Percentiles rank a stretch among this genome's conserved stretches.
phyloP scores from a whole-genome alignment of 1,284 basidiomycete genomes.

The Puccinia triticina region DNA sequence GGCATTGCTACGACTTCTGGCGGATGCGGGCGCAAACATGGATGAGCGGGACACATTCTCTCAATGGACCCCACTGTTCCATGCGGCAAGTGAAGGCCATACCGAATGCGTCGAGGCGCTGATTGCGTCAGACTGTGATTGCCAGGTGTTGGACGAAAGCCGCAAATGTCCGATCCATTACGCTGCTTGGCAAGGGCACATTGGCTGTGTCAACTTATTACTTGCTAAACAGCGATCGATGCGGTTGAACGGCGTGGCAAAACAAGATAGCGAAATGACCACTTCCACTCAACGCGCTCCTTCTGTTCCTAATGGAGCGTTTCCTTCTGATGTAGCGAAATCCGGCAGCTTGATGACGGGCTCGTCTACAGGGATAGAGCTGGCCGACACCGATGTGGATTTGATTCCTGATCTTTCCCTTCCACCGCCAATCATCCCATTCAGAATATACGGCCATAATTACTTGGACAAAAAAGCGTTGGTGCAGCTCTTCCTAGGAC shows the following conservation, averaged over 20 bases:
- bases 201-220: conserved; percentile 75
- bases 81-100: conserved; percentile 88
- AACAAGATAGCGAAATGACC: not conserved
- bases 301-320: not conserved
- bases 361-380: conserved; percentile 49
- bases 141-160: conserved; percentile 79
- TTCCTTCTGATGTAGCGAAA: conserved; percentile 2
- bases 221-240: conserved; percentile 65
- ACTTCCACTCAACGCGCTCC: not conserved
- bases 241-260: not conserved
- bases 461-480: conserved; percentile 79
- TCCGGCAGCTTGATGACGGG: conserved; percentile 34
- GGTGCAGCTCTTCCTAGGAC: conserved; percentile 84
- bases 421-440: conserved; percentile 97
- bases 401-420: conserved; percentile 89
- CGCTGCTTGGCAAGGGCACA: conserved; percentile 96
- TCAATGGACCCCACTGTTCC: conserved; percentile 96
- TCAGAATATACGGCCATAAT: conserved; percentile 61
- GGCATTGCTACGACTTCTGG: no score
- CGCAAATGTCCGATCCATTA: conserved; percentile 87
- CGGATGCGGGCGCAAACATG: conserved; percentile 63
- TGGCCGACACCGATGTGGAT: conserved; percentile 66
- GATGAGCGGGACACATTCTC: conserved; percentile 67
- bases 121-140: conserved; percentile 76
- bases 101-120: conserved; percentile 75